Evolutionary conservation across 73 alveolate genomes (phyloP), one percentile per base, ranked within the genome.

Genomic region (Paramecium sexaurelia): DNA sequence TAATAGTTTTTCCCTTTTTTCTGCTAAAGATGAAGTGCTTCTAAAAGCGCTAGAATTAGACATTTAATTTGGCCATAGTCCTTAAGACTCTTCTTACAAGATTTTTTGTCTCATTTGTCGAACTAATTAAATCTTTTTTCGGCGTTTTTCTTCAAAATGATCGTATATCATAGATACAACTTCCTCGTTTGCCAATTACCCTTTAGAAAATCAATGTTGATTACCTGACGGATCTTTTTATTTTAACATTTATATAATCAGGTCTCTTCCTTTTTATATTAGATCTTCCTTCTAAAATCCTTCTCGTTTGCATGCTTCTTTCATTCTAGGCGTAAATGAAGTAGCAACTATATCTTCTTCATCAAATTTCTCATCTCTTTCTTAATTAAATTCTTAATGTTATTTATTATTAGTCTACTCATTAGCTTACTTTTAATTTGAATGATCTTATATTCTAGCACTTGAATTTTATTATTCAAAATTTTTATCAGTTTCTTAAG

Each of bases 251-350:
- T 22, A 17, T 8, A 13, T 78, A 22, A 78, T 45, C 45, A 40
- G 45, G 41, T 78, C 90, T 22, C 24, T 20, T 6, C 61, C 55
- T 24, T 45, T 39, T 39, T 32, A 22, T 20, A 40, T 29, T 29
- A 78, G 22, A 40, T 78, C 90, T 27, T 78, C 90, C 36, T 39
- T 78, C 24, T 26, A 19, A 24, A 78, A 37, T 41, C 90, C 90
- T 78, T 78, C 90, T 78, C 90, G 5, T 78, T 43, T 78, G 17
- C 90, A 78, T 41, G 90, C 90, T 1, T 78, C 90, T n/a, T 78
- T 78, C 73, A 78, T 78, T 78, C 90, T 78, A 2, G 90, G 90
- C 2, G 90, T 78, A 5, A 71, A 36, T 61, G 39, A 61, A 61
- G 20, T 61, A 1, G 43, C 83, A 61, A 6, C 47, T 6, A 61